Evolutionary conservation across 371 early-diverging fungal genomes (phyloP).

Genomic region (Fennellomyces sp.): DNA sequence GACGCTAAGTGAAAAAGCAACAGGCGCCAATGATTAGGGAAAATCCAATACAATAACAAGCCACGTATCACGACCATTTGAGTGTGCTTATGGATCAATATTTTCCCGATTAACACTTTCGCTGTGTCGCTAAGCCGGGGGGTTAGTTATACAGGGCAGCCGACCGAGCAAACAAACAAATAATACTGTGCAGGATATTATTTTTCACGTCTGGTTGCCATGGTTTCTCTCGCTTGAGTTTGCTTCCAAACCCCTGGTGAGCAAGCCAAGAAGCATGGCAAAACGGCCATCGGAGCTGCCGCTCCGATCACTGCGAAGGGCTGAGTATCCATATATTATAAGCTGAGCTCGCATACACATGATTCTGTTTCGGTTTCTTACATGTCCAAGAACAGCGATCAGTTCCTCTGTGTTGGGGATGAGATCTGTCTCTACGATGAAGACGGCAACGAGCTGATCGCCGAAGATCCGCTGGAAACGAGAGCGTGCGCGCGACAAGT

Average conservation of each 20-base stretch:
- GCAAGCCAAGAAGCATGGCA: no score
- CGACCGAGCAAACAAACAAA: no score
- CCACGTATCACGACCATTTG: no score
- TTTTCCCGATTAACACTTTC: no score
- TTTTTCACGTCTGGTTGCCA: no score
- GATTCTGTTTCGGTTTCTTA: not conserved
- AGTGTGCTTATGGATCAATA: constrained; percentile 10
- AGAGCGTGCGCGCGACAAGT: constrained; percentile 31
- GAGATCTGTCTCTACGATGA: constrained; percentile 37
- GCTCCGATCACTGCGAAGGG: not conserved
- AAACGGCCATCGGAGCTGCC: no score
- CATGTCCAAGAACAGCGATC: constrained; percentile 22
- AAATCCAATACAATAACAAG: no score
- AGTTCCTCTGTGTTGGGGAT: constrained; percentile 38
- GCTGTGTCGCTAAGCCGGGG: no score
- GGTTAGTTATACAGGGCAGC: no score
- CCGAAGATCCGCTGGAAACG: constrained; percentile 40
- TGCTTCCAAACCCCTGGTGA: no score
- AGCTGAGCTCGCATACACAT: not conserved
- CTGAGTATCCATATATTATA: not conserved
- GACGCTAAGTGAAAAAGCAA: not conserved
- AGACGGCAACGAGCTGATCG: constrained; percentile 26
- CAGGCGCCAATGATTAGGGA: not conserved
- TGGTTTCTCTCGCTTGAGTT: no score
- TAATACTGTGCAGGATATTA: no score